Percentiles rank a stretch among this genome's conserved stretches.
phyloP scores from a whole-genome alignment of 1,284 basidiomycete species.

The Puccinia polysora region DNA sequence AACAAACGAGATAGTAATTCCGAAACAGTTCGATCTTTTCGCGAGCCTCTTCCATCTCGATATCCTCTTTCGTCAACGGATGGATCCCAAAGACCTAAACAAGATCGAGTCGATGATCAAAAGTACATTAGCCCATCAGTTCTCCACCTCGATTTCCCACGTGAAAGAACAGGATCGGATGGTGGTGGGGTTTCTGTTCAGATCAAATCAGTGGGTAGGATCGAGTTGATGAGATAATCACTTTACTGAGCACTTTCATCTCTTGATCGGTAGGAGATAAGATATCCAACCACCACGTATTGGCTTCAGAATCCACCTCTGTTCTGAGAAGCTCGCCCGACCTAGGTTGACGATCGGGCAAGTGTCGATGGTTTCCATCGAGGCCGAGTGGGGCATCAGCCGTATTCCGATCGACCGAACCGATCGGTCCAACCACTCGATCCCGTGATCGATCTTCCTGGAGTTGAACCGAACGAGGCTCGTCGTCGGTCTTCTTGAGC shows the following conservation, averaged over 20 bases:
- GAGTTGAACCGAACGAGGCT: conserved; percentile 23
- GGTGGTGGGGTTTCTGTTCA: not conserved
- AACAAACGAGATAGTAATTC: conserved; percentile 99
- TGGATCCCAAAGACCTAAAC: conserved; percentile 96
- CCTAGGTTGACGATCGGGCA: conserved; percentile 1
- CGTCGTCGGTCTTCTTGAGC: too few relatives aligned
- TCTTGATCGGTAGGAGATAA: conserved; percentile 92
- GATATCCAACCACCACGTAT: conserved; percentile 97
- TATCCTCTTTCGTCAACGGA: conserved; percentile 97
- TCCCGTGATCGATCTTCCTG: conserved; percentile 4
- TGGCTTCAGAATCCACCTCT: conserved; percentile 60
- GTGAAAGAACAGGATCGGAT: conserved; percentile 13
- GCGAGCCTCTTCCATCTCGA: conserved; percentile 97
- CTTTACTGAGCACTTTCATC: conserved; percentile 93
- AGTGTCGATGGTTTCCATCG: conserved; percentile 8
- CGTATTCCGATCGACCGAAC: not conserved
- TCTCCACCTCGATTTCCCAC: too few relatives aligned
- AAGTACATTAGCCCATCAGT: too few relatives aligned
- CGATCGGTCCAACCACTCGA: too few relatives aligned
- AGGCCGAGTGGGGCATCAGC: too few relatives aligned
- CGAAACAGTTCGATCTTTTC: conserved; percentile 99
- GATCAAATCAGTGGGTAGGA: not conserved
- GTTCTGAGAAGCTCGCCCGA: conserved; percentile 54
- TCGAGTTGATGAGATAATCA: conserved; percentile 53
- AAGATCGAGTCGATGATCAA: too few relatives aligned